Evolutionary conservation across 257 asterid species (phyloP).

Genomic region (Jacaranda mimosifolia): DNA sequence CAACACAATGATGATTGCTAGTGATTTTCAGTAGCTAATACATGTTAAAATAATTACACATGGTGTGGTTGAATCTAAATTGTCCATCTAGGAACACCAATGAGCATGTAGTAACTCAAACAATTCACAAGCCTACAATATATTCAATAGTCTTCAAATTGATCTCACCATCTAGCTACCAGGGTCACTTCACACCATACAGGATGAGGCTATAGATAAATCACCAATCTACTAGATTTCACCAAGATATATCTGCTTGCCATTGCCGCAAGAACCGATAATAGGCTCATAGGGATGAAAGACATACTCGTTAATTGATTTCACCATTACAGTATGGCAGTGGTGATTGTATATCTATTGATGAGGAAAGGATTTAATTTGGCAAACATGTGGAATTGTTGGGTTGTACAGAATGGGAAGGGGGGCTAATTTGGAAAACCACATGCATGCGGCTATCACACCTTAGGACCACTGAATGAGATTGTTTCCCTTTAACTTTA

Average conservation of each 20-base stretch:
- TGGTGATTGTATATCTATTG: no score
- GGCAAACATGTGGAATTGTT: no score
- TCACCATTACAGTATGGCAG: no score
- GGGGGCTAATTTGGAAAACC: no score
- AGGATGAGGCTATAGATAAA: slow-evolving; percentile 16
- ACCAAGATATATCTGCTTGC: slow-evolving; percentile 93
- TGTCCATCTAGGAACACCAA: slow-evolving; percentile 31
- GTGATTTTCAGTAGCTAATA: slow-evolving; percentile 27
- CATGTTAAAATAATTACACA: slow-evolving; percentile 26
- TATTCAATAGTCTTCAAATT: slow-evolving; percentile 15
- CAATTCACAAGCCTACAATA: slow-evolving; percentile 23
- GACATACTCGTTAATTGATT: slow-evolving; percentile 85
- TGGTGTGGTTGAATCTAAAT: slow-evolving; percentile 14
- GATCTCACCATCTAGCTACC: slow-evolving; percentile 26
- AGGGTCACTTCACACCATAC: slow-evolving; percentile 32
- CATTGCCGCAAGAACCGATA: slow-evolving; percentile 95
- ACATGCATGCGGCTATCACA: no score
- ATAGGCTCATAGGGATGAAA: slow-evolving; percentile 92
- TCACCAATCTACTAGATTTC: slow-evolving; percentile 54
- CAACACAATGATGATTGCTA: slow-evolving; percentile 5
- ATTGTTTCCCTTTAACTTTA: no score
- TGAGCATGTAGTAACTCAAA: slow-evolving; percentile 15
- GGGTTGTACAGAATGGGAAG: no score
- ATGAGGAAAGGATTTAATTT: no score
- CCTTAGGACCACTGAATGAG: no score